A percentile compares a stretch with the other conserved stretches of the same genome.
Conservation (phyloP, 306 rosid species). For the Rosa multiflora region DNA sequence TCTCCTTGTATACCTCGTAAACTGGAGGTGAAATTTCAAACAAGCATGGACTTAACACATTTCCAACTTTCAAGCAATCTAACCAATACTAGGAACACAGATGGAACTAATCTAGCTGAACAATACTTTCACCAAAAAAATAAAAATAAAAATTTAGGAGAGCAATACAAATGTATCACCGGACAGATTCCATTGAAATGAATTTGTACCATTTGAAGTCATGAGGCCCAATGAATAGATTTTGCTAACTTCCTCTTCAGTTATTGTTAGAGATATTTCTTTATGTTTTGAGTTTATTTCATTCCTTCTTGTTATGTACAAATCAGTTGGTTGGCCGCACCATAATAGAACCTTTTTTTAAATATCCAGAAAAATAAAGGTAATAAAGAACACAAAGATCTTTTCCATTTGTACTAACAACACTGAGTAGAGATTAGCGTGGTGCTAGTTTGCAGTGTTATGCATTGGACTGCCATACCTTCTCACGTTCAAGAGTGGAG, state of each 20-base stretch:
- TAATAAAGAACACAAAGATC: background rate
- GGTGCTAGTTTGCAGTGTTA: background rate
- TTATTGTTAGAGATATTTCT: background rate
- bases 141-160: background rate
- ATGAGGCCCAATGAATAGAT: background rate
- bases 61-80: background rate
- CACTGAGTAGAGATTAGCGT: constrained; percentile 3
- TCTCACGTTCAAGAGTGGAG: constrained; percentile 86
- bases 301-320: background rate
- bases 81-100: background rate
- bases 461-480: constrained; percentile 46
- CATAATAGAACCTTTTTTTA: background rate
- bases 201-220: background rate
- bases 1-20: constrained; percentile 65
- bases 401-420: background rate
- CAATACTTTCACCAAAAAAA: background rate
- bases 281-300: background rate
- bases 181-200: background rate
- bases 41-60: background rate
- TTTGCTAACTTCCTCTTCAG: background rate
- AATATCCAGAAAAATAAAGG: background rate
- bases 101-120: background rate
- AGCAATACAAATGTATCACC: background rate
- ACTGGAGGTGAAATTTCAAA: constrained; percentile 40
- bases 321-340: background rate